Conservation (phyloP, 169 alveolate genomes). For the Plasmodium reichenowi region DNA sequence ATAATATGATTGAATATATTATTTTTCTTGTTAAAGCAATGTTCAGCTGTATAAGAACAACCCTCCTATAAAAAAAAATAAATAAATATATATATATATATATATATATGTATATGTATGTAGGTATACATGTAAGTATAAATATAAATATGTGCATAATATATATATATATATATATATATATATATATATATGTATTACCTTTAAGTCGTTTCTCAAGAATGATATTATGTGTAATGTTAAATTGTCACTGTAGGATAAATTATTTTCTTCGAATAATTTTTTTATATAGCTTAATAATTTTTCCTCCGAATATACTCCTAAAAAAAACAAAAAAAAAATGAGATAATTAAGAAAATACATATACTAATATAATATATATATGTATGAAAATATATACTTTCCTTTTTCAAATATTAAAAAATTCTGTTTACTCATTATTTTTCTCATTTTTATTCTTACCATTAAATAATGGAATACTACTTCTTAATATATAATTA, state of each 20-base stretch:
- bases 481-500: slow-evolving; percentile 35
- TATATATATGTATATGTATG: no score
- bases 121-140: no score
- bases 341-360: background rate
- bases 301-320: slow-evolving; percentile 33
- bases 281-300: slow-evolving; percentile 16
- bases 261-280: slow-evolving; percentile 9
- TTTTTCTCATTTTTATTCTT: background rate
- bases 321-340: background rate
- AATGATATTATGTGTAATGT: slow-evolving; percentile 32
- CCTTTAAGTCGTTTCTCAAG: slow-evolving; percentile 32
- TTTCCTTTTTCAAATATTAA: background rate
- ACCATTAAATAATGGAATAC: slow-evolving; percentile 58
- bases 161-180: background rate
- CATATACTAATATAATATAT: background rate
- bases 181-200: background rate
- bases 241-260: slow-evolving; percentile 23
- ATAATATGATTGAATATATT: slow-evolving; percentile 6
- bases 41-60: slow-evolving; percentile 29
- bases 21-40: slow-evolving; percentile 13
- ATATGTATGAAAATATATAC: background rate
- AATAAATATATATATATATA: background rate
- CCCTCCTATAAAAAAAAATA: slow-evolving; percentile 31
- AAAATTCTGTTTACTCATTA: background rate
- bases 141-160: background rate